phyloP scores from a whole-genome alignment of 2,329 filamentous ascomycete genomes.

The Fusarium floridanum region DNA sequence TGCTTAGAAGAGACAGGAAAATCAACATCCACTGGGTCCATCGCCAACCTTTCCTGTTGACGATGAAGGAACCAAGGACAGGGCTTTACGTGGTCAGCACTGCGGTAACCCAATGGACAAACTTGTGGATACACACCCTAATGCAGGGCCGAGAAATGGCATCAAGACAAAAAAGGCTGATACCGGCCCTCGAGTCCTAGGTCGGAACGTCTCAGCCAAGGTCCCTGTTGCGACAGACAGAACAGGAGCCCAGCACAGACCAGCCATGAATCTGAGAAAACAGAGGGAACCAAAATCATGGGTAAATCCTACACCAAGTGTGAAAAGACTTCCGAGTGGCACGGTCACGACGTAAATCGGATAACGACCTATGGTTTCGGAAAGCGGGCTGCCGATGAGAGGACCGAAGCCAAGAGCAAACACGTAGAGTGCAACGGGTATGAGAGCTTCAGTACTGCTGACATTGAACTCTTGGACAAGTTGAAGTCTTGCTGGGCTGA shows the following conservation, averaged over 20 bases:
- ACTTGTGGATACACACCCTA: conserved; percentile 54
- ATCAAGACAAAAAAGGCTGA: conserved; percentile 62
- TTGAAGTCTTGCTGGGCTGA: conserved; percentile 43
- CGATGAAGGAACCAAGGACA: conserved; percentile 63
- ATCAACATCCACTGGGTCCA: conserved; percentile 67
- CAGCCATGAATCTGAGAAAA: conserved; percentile 69
- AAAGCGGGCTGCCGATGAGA: conserved; percentile 69
- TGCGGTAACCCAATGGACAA: too few species aligned
- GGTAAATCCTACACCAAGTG: conserved; percentile 65
- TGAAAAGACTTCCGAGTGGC: conserved; percentile 66
- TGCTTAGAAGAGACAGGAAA: conserved; percentile 58
- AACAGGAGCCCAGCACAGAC: conserved; percentile 62
- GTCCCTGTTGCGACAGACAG: conserved; percentile 64
- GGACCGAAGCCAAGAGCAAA: conserved; percentile 73
- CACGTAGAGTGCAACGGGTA: conserved; percentile 71
- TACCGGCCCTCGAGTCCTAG: conserved; percentile 57
- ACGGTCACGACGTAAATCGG: conserved; percentile 63
- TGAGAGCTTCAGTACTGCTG: conserved; percentile 65
- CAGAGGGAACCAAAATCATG: conserved; percentile 64
- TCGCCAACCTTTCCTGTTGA: conserved; percentile 61
- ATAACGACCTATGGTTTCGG: conserved; percentile 68
- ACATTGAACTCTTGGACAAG: conserved; percentile 67
- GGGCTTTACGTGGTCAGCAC: conserved; percentile 51
- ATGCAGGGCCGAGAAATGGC: conserved; percentile 65
- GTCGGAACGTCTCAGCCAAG: conserved; percentile 62